Evolutionary conservation across 179 eudicot species (phyloP), one percentile per base, ranked within the genome.

Genomic region (Spergularia azorica): DNA sequence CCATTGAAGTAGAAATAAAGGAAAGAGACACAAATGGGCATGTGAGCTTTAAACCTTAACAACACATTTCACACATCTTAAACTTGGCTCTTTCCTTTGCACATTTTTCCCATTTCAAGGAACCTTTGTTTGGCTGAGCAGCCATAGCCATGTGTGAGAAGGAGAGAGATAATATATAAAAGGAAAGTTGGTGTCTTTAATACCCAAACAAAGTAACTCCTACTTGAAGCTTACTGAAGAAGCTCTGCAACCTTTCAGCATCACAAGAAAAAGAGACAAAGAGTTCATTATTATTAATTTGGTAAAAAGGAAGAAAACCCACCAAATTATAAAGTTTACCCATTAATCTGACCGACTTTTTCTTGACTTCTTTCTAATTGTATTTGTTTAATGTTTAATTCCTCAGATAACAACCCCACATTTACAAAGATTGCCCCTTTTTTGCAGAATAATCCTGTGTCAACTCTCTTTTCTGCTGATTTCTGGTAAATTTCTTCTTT

Each of bases 271-370:
- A 26, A 43, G 54, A n/a, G 6, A 12, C 12, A 26, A 26, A n/a
- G n/a, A n/a, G n/a, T n/a, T 11, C 36, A 66, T 59, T n/a, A 59
- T 59, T 17, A 59, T 66, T 65, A 2, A 6, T 39, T 43, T 13
- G 14, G 48, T 14, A 66, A 43, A 43, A 43, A 69, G 11, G 54
- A 16, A 41, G 2, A 41, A 66, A n/a, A 14, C 9, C 43, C 70
- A 66, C 54, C 52, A 54, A n/a, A 57, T 52, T 16, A n/a, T 21
- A 57, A 26, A 26, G 32, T 26, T 0, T 26, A 26, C 32, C 0
- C 32, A 48, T 61, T 51, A 52, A 65, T 59, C 39, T 26, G 52
- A 72, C 76, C 48, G 52, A 70, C 76, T 18, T 70, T 77, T 62
- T 70, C 16, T 17, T n/a, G 60, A 21, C 38, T 8, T 13, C 58